phyloP scores from a whole-genome alignment of 2,329 filamentous ascomycete genomes.

The Aspergillus jensenii region DNA sequence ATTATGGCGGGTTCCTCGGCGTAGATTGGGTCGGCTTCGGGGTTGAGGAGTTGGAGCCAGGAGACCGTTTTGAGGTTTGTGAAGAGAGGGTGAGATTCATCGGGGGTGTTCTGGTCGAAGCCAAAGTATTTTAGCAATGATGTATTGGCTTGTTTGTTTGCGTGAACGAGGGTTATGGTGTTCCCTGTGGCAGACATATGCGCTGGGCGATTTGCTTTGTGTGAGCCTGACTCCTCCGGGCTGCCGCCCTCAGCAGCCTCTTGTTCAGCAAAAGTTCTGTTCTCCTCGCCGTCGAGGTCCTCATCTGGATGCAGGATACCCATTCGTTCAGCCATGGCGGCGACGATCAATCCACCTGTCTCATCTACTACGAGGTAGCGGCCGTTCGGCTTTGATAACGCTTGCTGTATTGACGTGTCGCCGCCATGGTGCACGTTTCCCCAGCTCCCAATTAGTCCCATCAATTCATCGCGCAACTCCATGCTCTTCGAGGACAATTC shows the following conservation, averaged over 20 bases:
- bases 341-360: slow-evolving; percentile 77
- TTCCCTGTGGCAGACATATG: slow-evolving; percentile 52
- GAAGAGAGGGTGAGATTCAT: slow-evolving; percentile 72
- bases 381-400: slow-evolving; percentile 46
- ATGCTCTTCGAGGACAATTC: slow-evolving; percentile 73
- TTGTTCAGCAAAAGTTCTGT: slow-evolving; percentile 11
- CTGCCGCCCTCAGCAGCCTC: not conserved
- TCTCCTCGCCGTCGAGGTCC: slow-evolving; percentile 21
- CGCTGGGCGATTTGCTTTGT: slow-evolving; percentile 17
- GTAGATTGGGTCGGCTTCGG: slow-evolving; percentile 73
- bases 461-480: slow-evolving; percentile 80
- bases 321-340: slow-evolving; percentile 85
- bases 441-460: slow-evolving; percentile 83
- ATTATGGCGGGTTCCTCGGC: slow-evolving; percentile 61
- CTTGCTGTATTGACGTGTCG: slow-evolving; percentile 27
- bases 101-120: slow-evolving; percentile 69
- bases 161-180: slow-evolving; percentile 59
- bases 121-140: slow-evolving; percentile 85
- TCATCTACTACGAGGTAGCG: slow-evolving; percentile 86
- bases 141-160: slow-evolving; percentile 79
- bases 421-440: slow-evolving; percentile 79
- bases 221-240: slow-evolving; percentile 19
- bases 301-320: slow-evolving; percentile 65
- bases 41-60: slow-evolving; percentile 87
- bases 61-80: slow-evolving; percentile 79